Base-by-base conservation (phyloP, 345 rosid genomes). In the Eucalyptus urophylla region DNA sequence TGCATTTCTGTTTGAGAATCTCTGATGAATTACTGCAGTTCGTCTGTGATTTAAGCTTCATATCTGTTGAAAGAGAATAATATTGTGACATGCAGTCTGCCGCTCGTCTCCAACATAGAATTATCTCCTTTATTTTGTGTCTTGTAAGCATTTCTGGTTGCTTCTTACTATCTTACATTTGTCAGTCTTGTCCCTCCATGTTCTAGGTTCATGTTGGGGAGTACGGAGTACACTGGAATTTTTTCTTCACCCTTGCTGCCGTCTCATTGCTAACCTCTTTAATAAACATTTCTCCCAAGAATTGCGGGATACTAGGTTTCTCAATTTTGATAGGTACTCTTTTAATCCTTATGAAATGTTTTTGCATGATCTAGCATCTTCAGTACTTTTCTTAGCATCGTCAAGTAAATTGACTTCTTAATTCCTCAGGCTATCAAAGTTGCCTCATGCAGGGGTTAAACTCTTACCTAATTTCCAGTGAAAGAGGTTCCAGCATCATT, bases 181-280 rank as follows among this genome's bases (percentile, higher is more conserved):
- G 14, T 44, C 33, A 60, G 21, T 87, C 50, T 54, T 86, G 40
- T 56, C 58, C 86, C 53, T 92, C 88, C 49, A 2, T 76, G 37
- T 44, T 88, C 87, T 89, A 97, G 99, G 97, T 96, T 88, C 99
- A 96, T 89, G 92, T 92, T 40, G 97, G 95, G 27, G 99, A 98
- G 92, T 96, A 97, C 89, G 98, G 99, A 91, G 94, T 95, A 49
- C 99, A 98, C 88, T 95, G 99, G 98, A 96, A 97, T 90, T 98
- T 97, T 96, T 98, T 97, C 92, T 97, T 97, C 94, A 96, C 99
- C 8, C 97, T 97, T 81, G 99, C 98, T 56, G 95, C 94, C 83
- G 96, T 97, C 87, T 93, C 97, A 86, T 91, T 97, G 69, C 94
- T 95, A 86, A 93, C 98, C 86, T 95, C 97, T 86, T 86, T 92